These are phyloP conservation scores for Lasiosphaeriaceae sp. DNA, from an alignment of 495 filamentous ascomycete genomes.

Conservation along the genomic window DNA sequence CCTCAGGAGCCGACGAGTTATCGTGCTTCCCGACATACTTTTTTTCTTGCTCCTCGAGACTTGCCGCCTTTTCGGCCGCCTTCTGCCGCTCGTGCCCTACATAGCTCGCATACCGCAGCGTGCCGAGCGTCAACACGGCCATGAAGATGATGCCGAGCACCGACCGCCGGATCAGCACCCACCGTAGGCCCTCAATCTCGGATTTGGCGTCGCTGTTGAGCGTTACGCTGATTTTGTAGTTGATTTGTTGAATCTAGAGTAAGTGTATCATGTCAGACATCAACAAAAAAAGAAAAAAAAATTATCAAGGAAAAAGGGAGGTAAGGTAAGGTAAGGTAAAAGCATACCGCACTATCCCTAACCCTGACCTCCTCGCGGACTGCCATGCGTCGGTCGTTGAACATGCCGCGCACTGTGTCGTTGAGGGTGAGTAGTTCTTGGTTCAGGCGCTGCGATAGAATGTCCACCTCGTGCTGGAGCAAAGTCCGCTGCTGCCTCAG, in stretches of 20 bases:
- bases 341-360: slow-evolving; percentile 67
- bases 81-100: slow-evolving; percentile 38
- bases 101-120: slow-evolving; percentile 46
- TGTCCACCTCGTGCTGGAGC: slow-evolving; percentile 91
- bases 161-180: slow-evolving; percentile 84
- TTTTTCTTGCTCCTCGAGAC: slow-evolving; percentile 29
- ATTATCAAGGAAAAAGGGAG: slow-evolving; percentile 13
- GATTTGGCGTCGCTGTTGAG: slow-evolving; percentile 83
- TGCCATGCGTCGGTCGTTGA: slow-evolving; percentile 92
- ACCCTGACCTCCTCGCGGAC: slow-evolving; percentile 78
- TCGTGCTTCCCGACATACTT: slow-evolving; percentile 36
- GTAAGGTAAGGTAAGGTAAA: neutral
- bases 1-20: slow-evolving; percentile 32
- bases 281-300: too few species aligned
- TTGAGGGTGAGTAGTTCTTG: slow-evolving; percentile 76
- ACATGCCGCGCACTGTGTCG: slow-evolving; percentile 91
- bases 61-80: slow-evolving; percentile 31
- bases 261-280: slow-evolving; percentile 9
- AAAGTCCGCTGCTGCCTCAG: slow-evolving; percentile 76
- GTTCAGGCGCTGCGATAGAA: slow-evolving; percentile 73
- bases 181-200: slow-evolving; percentile 85
- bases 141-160: slow-evolving; percentile 72
- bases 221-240: slow-evolving; percentile 86
- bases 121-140: slow-evolving; percentile 44
- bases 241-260: slow-evolving; percentile 76